Conservation (phyloP, 331 rosid genomes). For the Malus hybrid region DNA sequence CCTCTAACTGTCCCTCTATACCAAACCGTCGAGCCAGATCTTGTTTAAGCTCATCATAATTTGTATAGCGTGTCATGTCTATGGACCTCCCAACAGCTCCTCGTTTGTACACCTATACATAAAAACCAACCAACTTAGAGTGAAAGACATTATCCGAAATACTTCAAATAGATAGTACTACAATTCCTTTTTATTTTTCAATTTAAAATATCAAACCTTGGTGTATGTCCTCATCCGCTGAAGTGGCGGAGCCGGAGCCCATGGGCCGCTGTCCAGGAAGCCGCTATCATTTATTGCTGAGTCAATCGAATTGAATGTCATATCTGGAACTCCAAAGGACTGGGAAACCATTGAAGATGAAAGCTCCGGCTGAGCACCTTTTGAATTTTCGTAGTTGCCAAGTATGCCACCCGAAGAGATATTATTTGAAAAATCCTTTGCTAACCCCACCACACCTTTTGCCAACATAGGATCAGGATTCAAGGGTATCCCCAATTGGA, state of each 20-base stretch:
- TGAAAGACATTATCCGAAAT: neutral
- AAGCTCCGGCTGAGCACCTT: slow-evolving; percentile 81
- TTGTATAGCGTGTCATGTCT: slow-evolving; percentile 73
- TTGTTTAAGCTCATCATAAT: slow-evolving; percentile 80
- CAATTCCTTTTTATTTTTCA: neutral
- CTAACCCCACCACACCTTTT: slow-evolving; percentile 49
- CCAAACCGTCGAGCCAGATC: slow-evolving; percentile 92
- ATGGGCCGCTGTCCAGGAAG: slow-evolving; percentile 58
- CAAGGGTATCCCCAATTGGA: slow-evolving; percentile 45
- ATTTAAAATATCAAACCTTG: slow-evolving; percentile 46
- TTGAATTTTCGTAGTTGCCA: slow-evolving; percentile 44
- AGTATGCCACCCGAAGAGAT: slow-evolving; percentile 55
- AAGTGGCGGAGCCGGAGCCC: slow-evolving; percentile 71
- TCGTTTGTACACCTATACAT: slow-evolving; percentile 77
- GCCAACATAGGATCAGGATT: slow-evolving; percentile 57
- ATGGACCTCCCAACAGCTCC: slow-evolving; percentile 98
- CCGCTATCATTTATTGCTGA: slow-evolving; percentile 64
- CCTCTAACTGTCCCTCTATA: slow-evolving; percentile 91
- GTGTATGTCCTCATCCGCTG: slow-evolving; percentile 92
- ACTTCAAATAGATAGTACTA: neutral
- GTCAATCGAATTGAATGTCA: slow-evolving; percentile 76
- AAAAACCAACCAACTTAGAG: slow-evolving; percentile 13
- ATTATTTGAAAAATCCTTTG: slow-evolving; percentile 53
- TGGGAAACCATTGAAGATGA: slow-evolving; percentile 89
- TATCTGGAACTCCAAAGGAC: slow-evolving; percentile 84